These are phyloP conservation scores for Paralagenidium karlingii DNA, from an alignment of 352 stramenopile genomes.

Conservation along the genomic window DNA sequence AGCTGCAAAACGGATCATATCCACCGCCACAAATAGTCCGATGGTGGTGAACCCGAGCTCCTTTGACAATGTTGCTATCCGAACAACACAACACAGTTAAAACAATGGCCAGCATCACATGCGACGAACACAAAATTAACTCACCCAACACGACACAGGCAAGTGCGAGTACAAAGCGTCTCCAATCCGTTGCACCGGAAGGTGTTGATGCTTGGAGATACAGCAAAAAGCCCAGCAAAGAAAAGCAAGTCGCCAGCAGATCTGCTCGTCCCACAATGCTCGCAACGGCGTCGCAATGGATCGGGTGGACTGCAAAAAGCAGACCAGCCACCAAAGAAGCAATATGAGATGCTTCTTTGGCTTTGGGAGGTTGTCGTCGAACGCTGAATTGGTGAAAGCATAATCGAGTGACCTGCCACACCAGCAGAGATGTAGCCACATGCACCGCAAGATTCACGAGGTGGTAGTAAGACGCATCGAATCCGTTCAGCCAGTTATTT, in stretches of 20 bases:
- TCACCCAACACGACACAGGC: slow-evolving; percentile 10
- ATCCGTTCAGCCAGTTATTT: slow-evolving; percentile 28
- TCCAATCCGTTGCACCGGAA: slow-evolving; percentile 7
- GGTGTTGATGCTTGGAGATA: slow-evolving; percentile 21
- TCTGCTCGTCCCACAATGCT: slow-evolving; percentile 86
- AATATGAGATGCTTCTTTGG: background rate
- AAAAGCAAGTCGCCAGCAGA: slow-evolving; percentile 67
- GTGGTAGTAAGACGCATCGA: slow-evolving; percentile 51
- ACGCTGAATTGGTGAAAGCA: slow-evolving; percentile 15
- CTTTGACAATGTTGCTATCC: slow-evolving; percentile 61
- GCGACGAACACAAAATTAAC: background rate
- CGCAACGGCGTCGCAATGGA: slow-evolving; percentile 85
- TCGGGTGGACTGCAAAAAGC: slow-evolving; percentile 85
- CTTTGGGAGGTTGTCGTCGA: slow-evolving; percentile 1
- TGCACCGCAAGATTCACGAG: slow-evolving; percentile 67
- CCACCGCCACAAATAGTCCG: slow-evolving; percentile 54
- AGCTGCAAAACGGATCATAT: slow-evolving; percentile 16
- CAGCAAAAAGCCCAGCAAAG: slow-evolving; percentile 38
- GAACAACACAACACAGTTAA: slow-evolving; percentile 8
- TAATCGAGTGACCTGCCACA: slow-evolving; percentile 27
- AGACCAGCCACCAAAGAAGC: slow-evolving; percentile 30
- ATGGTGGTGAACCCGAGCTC: slow-evolving; percentile 81
- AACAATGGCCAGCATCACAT: background rate
- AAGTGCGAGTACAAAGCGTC: slow-evolving; percentile 4
- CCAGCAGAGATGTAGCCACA: slow-evolving; percentile 32